Base-by-base conservation (phyloP, 495 filamentous ascomycete species). In the Pyrenopolyporus hunteri region DNA sequence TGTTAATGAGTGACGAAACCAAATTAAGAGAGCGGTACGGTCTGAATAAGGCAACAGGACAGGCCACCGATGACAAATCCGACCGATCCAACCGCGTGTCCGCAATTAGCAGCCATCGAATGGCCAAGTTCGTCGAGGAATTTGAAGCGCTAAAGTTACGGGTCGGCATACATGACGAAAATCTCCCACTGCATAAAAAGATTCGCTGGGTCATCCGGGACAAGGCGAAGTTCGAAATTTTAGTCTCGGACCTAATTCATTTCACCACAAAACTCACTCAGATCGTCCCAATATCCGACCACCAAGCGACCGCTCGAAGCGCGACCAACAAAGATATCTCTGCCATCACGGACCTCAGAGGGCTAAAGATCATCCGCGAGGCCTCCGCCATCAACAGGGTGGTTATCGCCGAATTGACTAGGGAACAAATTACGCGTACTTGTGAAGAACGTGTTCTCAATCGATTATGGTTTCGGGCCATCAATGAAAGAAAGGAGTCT, bases 241-340 rank as follows among this genome's bases (percentile, higher is more conserved):
- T 73, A 1, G 33, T 69, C 4, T 8, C 20, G 20, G 65, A 73
- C 9, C 43, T 73, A 1, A 25, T 45, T 6, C 29, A 67, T 39
- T 71, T 73, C 32, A 52, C 58, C 3, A 43, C 57, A 1, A 68
- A 64, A 19, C 67, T 72, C n/a, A 60, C 49, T 6, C 39, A 57
- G 9, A 14, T 72, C 11, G 44, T 72, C 8, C 70, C 68, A 0
- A 25, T 29, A 44, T 54, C 13, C 8, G n/a, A 10, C 14, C n/a
- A 36, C 13, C 13, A 44, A 13, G 19, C 14, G 31, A 6, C n/a
- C 1, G 20, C 22, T 13, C 32, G 17, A 13, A 1, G 9, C 13
- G 22, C 32, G 28, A 46, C 17, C 3, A 10, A 33, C 10, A 9
- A n/a, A 11, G 44, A 49, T 26, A n/a, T 55, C 4, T 9, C 39